A percentile compares a stretch with the other conserved stretches of the same genome.
Conservation (phyloP, 78 protist species). For the Cyanophora paradoxa region DNA sequence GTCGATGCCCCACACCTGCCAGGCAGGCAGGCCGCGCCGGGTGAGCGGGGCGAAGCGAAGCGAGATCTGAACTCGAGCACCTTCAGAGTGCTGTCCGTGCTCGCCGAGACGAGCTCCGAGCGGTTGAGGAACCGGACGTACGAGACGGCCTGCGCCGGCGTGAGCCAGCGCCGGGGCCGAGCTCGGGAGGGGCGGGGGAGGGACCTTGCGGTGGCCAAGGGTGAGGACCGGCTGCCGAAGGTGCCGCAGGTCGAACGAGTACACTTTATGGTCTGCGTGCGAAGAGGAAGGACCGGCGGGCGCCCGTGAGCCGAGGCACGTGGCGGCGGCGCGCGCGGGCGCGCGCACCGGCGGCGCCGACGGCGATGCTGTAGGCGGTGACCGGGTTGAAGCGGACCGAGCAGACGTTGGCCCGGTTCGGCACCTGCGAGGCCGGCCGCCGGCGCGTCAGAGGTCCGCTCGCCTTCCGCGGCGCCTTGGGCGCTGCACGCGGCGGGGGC, state of each 20-base stretch:
- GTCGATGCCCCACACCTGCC: constrained; percentile 39
- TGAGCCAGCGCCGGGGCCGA: too few relatives aligned
- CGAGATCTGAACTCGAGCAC: too few relatives aligned
- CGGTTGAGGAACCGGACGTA: constrained; percentile 57
- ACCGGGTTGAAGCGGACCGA: constrained; percentile 57
- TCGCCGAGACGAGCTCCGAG: constrained; percentile 54
- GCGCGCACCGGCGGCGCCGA: constrained; percentile 67
- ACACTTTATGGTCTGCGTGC: constrained; percentile 47
- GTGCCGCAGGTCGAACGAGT: constrained; percentile 60
- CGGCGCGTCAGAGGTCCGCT: too few relatives aligned
- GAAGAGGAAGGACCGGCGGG: not conserved
- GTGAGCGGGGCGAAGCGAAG: too few relatives aligned
- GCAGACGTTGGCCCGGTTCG: constrained; percentile 63
- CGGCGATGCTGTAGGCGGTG: constrained; percentile 42
- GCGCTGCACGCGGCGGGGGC: too few relatives aligned
- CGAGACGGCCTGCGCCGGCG: constrained; percentile 67
- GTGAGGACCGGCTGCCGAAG: constrained; percentile 34
- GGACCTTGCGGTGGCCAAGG: constrained; percentile 59
- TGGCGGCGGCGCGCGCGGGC: not conserved
- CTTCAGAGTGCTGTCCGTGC: constrained; percentile 47
- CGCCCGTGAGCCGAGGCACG: too few relatives aligned
- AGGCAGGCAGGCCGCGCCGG: too few relatives aligned
- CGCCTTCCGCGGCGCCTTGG: too few relatives aligned
- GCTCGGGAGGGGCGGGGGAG: too few relatives aligned
- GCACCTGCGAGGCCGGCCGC: too few relatives aligned